phyloP scores from a whole-genome alignment of 2,329 filamentous ascomycete genomes.

The Epichloe glyceriae region DNA sequence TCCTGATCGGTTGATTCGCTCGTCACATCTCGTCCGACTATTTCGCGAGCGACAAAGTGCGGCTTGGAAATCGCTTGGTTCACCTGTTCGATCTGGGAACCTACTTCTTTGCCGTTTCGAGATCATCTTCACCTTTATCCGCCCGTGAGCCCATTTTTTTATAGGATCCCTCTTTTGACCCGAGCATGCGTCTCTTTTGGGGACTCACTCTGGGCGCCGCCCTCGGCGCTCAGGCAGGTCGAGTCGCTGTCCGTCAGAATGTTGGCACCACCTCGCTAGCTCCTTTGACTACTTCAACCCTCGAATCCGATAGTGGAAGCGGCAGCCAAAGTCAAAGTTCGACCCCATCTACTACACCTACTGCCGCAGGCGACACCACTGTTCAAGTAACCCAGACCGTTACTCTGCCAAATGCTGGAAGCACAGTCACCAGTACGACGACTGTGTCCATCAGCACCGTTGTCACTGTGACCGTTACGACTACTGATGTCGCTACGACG shows the following conservation, averaged over 20 bases:
- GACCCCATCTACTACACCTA: neutral
- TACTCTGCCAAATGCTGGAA: constrained; percentile 13
- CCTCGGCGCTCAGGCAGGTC: constrained; percentile 9
- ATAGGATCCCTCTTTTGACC: constrained; percentile 3
- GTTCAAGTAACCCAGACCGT: constrained; percentile 19
- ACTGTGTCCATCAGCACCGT: constrained; percentile 16
- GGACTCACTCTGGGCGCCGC: constrained; percentile 12
- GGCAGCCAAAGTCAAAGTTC: constrained; percentile 9
- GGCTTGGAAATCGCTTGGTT: no score
- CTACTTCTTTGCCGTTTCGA: neutral
- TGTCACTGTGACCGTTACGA: constrained; percentile 22
- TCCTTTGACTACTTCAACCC: neutral
- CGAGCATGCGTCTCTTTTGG: constrained; percentile 11
- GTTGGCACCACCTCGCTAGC: neutral
- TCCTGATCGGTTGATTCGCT: neutral
- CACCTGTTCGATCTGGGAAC: no score
- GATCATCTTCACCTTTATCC: neutral
- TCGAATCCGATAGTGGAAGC: neutral
- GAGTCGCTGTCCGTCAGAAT: constrained; percentile 3
- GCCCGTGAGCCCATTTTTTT: neutral
- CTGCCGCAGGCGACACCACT: constrained; percentile 14
- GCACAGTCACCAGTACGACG: constrained; percentile 17
- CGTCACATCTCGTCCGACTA: no score
- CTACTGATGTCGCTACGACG: constrained; percentile 21
- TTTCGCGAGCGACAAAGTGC: no score